Evolutionary conservation across 2,329 filamentous ascomycete genomes (phyloP).

Genomic region (Scedosporium minutisporum): DNA sequence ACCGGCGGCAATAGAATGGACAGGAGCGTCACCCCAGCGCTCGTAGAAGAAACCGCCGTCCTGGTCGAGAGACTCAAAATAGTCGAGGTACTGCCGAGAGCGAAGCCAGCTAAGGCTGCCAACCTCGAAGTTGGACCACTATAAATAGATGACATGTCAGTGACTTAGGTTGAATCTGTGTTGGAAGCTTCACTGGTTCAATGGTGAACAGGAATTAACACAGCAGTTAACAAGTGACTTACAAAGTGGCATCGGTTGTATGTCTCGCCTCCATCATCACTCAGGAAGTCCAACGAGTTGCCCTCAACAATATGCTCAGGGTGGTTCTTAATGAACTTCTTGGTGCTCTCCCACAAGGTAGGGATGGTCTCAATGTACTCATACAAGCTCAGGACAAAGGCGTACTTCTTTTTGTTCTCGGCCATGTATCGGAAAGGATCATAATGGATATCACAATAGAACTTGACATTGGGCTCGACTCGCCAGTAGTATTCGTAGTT

Average conservation of each 20-base stretch:
- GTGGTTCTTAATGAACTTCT: conserved; percentile 85
- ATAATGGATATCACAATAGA: conserved; percentile 91
- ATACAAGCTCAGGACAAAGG: conserved; percentile 88
- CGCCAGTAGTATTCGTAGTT: conserved; percentile 99
- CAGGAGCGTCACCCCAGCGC: conserved; percentile 93
- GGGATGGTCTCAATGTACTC: conserved; percentile 96
- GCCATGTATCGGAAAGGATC: conserved; percentile 96
- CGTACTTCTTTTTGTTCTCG: conserved; percentile 96
- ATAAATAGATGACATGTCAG: neutral
- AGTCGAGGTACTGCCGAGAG: conserved; percentile 80
- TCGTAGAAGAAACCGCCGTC: conserved; percentile 99
- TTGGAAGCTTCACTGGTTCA: neutral
- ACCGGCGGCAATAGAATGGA: conserved; percentile 91
- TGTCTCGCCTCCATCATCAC: conserved; percentile 78
- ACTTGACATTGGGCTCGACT: conserved; percentile 91
- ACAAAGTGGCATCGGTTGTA: conserved; percentile 99
- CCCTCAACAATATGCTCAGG: conserved; percentile 77
- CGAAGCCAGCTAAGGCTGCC: conserved; percentile 91
- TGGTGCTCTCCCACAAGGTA: conserved; percentile 88
- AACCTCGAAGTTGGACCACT: conserved; percentile 99
- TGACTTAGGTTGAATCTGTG: neutral
- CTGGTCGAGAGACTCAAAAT: conserved; percentile 76
- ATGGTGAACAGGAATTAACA: neutral
- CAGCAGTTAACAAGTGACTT: conserved; percentile 29
- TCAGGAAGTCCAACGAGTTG: conserved; percentile 86